These are phyloP conservation scores for Byssoonygena ceratinophila DNA, from an alignment of 2,329 filamentous ascomycete genomes.

Conservation along the genomic window DNA sequence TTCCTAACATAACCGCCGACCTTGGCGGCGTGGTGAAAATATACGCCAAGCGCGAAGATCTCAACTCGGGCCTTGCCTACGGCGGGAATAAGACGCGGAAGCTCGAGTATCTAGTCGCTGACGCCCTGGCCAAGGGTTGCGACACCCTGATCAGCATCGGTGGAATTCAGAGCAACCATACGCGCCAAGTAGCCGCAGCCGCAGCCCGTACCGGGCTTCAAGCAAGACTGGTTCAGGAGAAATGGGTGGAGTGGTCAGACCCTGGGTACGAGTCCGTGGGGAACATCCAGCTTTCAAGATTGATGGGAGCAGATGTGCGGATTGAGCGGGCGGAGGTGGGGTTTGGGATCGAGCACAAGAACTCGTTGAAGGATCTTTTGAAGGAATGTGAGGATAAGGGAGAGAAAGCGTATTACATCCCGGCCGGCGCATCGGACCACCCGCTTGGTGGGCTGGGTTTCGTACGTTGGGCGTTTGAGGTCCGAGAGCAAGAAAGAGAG, in stretches of 20 bases:
- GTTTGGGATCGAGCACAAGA: conserved; percentile 61
- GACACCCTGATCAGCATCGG: conserved; percentile 58
- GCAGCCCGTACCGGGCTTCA: conserved; percentile 48
- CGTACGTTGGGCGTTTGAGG: conserved; percentile 60
- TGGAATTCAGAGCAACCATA: conserved; percentile 61
- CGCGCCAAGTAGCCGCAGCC: conserved; percentile 54
- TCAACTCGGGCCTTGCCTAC: conserved; percentile 56
- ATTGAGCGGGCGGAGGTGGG: conserved; percentile 46
- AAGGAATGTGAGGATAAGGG: conserved; percentile 45
- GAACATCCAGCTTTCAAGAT: conserved; percentile 58
- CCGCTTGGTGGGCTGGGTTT: conserved; percentile 60
- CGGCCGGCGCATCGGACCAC: conserved; percentile 60
- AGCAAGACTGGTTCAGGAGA: conserved; percentile 49
- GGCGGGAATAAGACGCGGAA: conserved; percentile 62
- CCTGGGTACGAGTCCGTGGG: conserved; percentile 53
- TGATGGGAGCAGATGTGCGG: conserved; percentile 56
- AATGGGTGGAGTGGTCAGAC: conserved; percentile 56
- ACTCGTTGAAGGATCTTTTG: conserved; percentile 45
- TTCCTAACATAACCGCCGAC: conserved; percentile 54
- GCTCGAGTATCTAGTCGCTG: conserved; percentile 57
- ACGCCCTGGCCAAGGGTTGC: conserved; percentile 47
- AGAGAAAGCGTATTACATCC: conserved; percentile 59
- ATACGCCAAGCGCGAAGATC: conserved; percentile 63
- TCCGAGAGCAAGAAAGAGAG: conserved; percentile 51
- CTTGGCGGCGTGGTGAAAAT: conserved; percentile 52